A percentile compares a stretch with the other conserved stretches of the same genome.
These are phyloP conservation scores for Acanthamoeba castellanii DNA, from an alignment of 208 protist genomes.

Conservation along the genomic window DNA sequence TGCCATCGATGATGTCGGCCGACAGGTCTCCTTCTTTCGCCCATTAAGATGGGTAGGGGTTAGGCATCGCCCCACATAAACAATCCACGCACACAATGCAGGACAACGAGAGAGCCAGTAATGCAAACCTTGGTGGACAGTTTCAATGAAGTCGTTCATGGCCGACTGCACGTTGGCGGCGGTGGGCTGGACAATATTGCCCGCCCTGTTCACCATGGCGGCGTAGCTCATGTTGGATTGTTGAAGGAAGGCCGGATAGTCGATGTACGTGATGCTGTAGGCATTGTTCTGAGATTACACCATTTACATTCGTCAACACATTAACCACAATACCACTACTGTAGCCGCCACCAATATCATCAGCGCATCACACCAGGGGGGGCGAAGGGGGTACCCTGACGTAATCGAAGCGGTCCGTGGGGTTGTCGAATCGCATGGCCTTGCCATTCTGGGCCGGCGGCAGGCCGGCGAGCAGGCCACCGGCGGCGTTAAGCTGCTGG, in stretches of 20 bases:
- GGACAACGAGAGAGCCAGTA: neutral
- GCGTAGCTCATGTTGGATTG: slow-evolving; percentile 33
- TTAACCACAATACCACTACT: neutral
- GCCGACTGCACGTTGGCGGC: slow-evolving; percentile 13
- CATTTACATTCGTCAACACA: neutral
- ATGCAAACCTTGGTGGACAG: neutral
- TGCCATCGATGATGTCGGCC: slow-evolving; percentile 8
- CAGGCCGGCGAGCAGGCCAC: neutral
- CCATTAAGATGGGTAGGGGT: neutral
- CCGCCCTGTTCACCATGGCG: slow-evolving; percentile 41
- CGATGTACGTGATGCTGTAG: slow-evolving; percentile 28
- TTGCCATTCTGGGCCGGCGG: neutral
- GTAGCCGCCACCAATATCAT: no score
- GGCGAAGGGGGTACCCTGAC: neutral
- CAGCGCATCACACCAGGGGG: neutral
- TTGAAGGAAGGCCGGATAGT: neutral
- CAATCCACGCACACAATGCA: neutral
- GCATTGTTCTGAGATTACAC: neutral
- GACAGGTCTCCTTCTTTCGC: slow-evolving; percentile 35
- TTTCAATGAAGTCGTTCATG: slow-evolving; percentile 41
- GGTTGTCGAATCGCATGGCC: neutral
- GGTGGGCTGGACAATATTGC: slow-evolving; percentile 22
- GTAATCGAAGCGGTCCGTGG: neutral
- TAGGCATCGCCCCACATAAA: neutral
- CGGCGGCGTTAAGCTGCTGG: neutral